These are phyloP conservation scores for Sonneratia caseolaris DNA, from an alignment of 345 rosid species.

Conservation along the genomic window DNA sequence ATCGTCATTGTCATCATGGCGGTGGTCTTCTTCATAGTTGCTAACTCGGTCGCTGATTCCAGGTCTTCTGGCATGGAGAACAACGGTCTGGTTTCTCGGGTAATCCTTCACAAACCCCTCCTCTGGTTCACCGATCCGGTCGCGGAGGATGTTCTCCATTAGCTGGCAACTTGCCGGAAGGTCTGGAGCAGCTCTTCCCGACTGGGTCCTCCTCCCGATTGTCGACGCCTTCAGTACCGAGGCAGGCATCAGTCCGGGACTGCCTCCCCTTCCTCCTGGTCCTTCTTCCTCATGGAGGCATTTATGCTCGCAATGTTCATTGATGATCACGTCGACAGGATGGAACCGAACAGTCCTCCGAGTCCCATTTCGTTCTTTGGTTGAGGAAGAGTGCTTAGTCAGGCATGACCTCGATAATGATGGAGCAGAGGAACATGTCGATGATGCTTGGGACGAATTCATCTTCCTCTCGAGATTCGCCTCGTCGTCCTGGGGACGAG, in stretches of 20 bases:
- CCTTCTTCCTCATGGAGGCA: too few species aligned
- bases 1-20: constrained; percentile 16
- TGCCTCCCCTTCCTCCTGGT: constrained; percentile 7
- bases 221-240: constrained; percentile 35
- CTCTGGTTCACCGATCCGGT: constrained; percentile 14
- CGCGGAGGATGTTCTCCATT: constrained; percentile 8
- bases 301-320: neutral
- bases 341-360: constrained; percentile 57
- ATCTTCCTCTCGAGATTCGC: constrained; percentile 15
- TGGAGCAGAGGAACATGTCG: constrained; percentile 63
- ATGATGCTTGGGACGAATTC: constrained; percentile 30
- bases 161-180: neutral
- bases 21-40: neutral
- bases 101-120: neutral
- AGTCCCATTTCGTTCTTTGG: constrained; percentile 42
- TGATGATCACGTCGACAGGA: constrained; percentile 59
- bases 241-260: constrained; percentile 18
- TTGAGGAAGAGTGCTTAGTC: constrained; percentile 46
- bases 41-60: neutral
- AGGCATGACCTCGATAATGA: constrained; percentile 68
- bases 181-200: constrained; percentile 26
- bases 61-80: neutral
- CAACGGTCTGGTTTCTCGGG: neutral
- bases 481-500: constrained; percentile 18
- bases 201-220: constrained; percentile 25